These are phyloP conservation scores for Pythium dissotocum DNA, from an alignment of 352 stramenopile genomes.

Conservation along the genomic window DNA sequence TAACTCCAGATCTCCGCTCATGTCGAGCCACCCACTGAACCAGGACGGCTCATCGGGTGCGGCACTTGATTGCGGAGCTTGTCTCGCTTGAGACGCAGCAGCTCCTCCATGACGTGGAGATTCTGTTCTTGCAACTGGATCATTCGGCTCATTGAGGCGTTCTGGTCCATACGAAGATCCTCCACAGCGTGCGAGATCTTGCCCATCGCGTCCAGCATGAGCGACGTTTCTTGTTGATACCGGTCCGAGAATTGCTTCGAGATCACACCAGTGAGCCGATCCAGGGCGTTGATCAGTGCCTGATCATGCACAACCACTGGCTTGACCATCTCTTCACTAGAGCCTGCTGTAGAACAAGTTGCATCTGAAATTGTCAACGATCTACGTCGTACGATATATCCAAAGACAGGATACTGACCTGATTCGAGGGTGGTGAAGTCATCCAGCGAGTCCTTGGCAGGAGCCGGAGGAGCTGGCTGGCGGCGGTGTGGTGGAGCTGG, in stretches of 20 bases:
- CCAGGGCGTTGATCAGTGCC: constrained; percentile 55
- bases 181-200: constrained; percentile 52
- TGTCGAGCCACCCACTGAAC: constrained; percentile 3
- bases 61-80: constrained; percentile 35
- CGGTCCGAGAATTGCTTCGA: constrained; percentile 52
- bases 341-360: constrained; percentile 28
- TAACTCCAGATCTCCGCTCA: neutral
- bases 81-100: constrained; percentile 57
- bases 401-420: constrained; percentile 21
- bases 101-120: constrained; percentile 61
- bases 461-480: constrained; percentile 9
- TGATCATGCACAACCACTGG: constrained; percentile 58
- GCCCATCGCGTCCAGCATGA: constrained; percentile 31
- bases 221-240: constrained; percentile 33
- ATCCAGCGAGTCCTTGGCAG: constrained; percentile 40
- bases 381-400: constrained; percentile 12
- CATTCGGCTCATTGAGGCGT: constrained; percentile 42
- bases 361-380: constrained; percentile 25
- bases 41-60: neutral
- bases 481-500: neutral
- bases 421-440: constrained; percentile 60
- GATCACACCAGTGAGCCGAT: constrained; percentile 60
- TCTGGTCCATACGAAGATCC: constrained; percentile 53
- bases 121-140: constrained; percentile 71
- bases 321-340: constrained; percentile 40